phyloP scores from a whole-genome alignment of 495 filamentous ascomycete genomes.

The Pyronema domesticum region DNA sequence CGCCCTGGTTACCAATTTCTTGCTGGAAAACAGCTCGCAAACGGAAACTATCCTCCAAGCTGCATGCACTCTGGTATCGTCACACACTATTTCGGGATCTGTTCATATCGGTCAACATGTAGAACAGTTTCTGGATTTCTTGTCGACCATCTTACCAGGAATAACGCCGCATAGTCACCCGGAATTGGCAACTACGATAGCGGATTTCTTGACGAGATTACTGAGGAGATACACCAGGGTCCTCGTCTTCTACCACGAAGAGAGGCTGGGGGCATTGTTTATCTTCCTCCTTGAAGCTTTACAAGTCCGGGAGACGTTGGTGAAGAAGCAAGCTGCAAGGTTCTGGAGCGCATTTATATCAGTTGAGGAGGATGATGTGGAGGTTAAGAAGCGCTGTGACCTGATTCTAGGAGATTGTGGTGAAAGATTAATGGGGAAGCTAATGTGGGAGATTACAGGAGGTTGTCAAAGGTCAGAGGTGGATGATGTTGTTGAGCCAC shows the following conservation, averaged over 20 bases:
- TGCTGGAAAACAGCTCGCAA: conserved; percentile 42
- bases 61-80: conserved; percentile 55
- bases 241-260: conserved; percentile 33
- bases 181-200: conserved; percentile 59
- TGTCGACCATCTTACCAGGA: conserved; percentile 47
- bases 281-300: conserved; percentile 59
- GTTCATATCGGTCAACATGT: conserved; percentile 32
- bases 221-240: conserved; percentile 44
- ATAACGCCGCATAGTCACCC: conserved; percentile 52
- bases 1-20: conserved; percentile 49
- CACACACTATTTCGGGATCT: conserved; percentile 36
- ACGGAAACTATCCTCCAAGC: conserved; percentile 59
- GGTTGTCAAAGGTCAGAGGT: conserved; percentile 60
- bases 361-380: conserved; percentile 5
- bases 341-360: conserved; percentile 55
- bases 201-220: conserved; percentile 51
- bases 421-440: conserved; percentile 14
- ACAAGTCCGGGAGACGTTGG: conserved; percentile 53
- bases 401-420: conserved; percentile 17
- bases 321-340: conserved; percentile 57
- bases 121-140: conserved; percentile 41
- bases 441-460: conserved; percentile 46
- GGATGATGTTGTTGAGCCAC: conserved; percentile 53
- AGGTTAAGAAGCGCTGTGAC: conserved; percentile 12
- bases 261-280: conserved; percentile 49